Conservation (phyloP, 2,329 filamentous ascomycete genomes). For the Ambrosiella xylebori region DNA sequence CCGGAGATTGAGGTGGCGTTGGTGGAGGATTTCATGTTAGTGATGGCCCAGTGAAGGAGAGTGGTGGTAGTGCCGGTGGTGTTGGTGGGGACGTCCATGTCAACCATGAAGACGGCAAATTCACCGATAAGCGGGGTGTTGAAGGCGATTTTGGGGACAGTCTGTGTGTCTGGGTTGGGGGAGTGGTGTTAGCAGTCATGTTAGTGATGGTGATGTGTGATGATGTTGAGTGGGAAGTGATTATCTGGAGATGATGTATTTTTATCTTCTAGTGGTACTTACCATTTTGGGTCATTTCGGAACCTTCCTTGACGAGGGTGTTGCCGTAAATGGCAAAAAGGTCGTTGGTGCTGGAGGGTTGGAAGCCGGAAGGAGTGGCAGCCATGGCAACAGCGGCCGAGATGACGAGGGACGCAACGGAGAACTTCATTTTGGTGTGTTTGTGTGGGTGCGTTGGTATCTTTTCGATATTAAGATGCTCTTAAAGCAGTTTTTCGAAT, state of each 20-base stretch:
- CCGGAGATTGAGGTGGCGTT: slow-evolving; percentile 17
- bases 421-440: slow-evolving; percentile 18
- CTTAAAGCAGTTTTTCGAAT: not conserved
- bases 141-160: slow-evolving; percentile 22
- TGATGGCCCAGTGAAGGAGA: slow-evolving; percentile 31
- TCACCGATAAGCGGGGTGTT: slow-evolving; percentile 22
- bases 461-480: not conserved
- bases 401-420: slow-evolving; percentile 16
- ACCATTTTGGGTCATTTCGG: slow-evolving; percentile 23
- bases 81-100: slow-evolving; percentile 28
- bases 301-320: slow-evolving; percentile 23
- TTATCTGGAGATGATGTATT: no score
- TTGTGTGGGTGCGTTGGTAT: not conserved
- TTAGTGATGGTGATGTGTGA: not conserved
- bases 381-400: slow-evolving; percentile 22
- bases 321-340: slow-evolving; percentile 25
- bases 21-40: slow-evolving; percentile 19
- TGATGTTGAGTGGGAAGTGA: not conserved
- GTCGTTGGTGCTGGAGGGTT: slow-evolving; percentile 21
- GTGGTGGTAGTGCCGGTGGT: slow-evolving; percentile 22
- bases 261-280: slow-evolving; percentile 11
- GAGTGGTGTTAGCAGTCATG: not conserved
- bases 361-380: slow-evolving; percentile 25
- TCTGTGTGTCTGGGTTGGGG: slow-evolving; percentile 19
- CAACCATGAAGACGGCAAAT: slow-evolving; percentile 26